Base-by-base conservation (phyloP, 2,329 filamentous ascomycete genomes). In the Trichoderma semiorbis region DNA sequence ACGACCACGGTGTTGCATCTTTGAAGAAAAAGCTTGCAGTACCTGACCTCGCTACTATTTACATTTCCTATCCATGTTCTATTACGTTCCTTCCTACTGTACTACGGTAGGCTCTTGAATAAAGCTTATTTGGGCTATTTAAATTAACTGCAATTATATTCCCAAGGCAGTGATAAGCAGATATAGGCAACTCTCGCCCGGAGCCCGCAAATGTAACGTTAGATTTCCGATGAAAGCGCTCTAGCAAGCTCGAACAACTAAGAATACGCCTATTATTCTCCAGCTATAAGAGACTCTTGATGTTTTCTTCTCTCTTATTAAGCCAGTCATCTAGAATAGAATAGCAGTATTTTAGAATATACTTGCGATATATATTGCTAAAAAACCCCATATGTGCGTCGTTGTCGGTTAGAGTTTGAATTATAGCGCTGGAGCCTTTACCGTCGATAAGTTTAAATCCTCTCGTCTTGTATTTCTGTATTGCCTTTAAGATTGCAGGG, bases 241-340 rank as follows among this genome's bases (percentile, higher is more conserved):
- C 66, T 26, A 16, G 43, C 28, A 12, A 50, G 28, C 70, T 70
- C 62, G 18, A 24, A 72, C 26, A 34, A 3, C 60, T 53, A 16
- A 73, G 24, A 32, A 74, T 71, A 26, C 69, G 24, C 18, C 69
- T 34, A 18, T 71, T 21, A 60, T 70, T 67, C 26, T 74, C 71
- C 8, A 55, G 69, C 71, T 34, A 74, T 14, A 24, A 57, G 36
- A 73, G 70, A 16, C 32, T 36, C 5, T 47, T 11, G 24, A 73
- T 69, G 14, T 73, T 73, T 14, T 34, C 10, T 72, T 36, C 18
- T 47, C 65, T 62, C 26, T 74, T 32, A 14, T 34, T 16, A 2
- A 74, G 58, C 69, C 47, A 73, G 10, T 62, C 21, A 36, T 64
- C 63, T 5, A 74, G 47, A 7, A 74, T 62, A 7, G 39, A 10